These are phyloP conservation scores for Collybia sp. DNA, from an alignment of 768 basidiomycete species.

Conservation along the genomic window DNA sequence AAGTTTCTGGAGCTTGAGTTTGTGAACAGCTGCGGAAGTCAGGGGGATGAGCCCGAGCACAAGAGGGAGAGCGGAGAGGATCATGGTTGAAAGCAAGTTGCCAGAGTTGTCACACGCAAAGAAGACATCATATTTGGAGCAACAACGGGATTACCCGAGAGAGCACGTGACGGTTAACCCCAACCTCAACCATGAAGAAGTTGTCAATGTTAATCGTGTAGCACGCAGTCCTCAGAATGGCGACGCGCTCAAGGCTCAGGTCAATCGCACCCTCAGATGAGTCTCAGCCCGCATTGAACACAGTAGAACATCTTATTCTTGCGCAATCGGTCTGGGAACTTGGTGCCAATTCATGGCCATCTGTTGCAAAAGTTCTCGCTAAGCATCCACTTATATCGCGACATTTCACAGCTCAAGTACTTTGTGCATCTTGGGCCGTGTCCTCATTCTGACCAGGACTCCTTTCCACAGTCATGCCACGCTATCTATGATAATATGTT, in stretches of 20 bases:
- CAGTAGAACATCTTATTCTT: conserved; percentile 72
- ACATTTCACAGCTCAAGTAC: conserved; percentile 67
- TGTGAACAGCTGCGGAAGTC: conserved; percentile 63
- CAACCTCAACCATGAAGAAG: neutral
- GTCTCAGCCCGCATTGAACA: conserved; percentile 19
- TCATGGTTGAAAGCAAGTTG: conserved; percentile 31
- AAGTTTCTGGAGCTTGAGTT: conserved; percentile 87
- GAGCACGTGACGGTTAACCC: neutral
- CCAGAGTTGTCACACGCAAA: conserved; percentile 6
- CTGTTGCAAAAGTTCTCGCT: conserved; percentile 59
- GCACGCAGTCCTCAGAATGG: conserved; percentile 8
- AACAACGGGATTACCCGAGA: neutral
- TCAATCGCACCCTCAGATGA: conserved; percentile 9
- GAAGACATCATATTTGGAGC: conserved; percentile 11
- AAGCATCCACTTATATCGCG: conserved; percentile 67
- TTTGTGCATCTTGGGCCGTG: conserved; percentile 6
- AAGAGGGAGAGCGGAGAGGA: conserved; percentile 29
- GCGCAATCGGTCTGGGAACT: conserved; percentile 85
- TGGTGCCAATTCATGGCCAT: conserved; percentile 65
- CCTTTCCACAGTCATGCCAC: conserved; percentile 54
- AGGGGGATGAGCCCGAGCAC: conserved; percentile 42
- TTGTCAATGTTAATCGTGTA: too few relatives aligned
- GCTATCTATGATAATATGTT: conserved; percentile 64
- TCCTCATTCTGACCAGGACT: conserved; percentile 4
- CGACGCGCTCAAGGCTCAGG: conserved; percentile 24